Evolutionary conservation across 2,329 filamentous ascomycete genomes (phyloP).

Genomic region (Colletotrichum eleusines): DNA sequence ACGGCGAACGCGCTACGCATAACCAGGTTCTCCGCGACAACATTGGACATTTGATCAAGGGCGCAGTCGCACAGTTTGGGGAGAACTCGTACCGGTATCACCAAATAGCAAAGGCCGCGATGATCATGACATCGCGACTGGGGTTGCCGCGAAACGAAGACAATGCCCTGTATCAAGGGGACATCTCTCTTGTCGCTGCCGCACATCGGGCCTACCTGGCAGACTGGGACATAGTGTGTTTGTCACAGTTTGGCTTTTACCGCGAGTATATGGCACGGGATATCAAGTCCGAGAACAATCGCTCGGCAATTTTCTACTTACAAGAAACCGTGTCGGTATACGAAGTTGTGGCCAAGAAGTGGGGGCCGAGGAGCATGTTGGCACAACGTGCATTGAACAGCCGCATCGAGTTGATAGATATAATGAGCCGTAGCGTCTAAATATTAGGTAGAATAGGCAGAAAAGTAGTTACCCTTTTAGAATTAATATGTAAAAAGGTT

Average conservation of each 20-base stretch:
- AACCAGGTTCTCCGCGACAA: not conserved
- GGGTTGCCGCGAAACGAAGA: too few relatives aligned
- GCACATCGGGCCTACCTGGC: not conserved
- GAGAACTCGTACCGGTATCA: not conserved
- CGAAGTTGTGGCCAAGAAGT: not conserved
- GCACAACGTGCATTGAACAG: not conserved
- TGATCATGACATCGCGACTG: rapidly evolving
- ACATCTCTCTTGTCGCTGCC: not conserved
- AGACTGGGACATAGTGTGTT: not conserved
- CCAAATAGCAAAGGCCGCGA: not conserved
- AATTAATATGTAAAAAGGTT: too few relatives aligned
- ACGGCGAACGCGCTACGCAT: not conserved
- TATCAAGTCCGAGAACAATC: rapidly evolving
- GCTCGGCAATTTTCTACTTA: not conserved
- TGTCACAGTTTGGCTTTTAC: rapidly evolving
- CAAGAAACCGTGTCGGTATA: not conserved
- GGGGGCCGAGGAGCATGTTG: rapidly evolving
- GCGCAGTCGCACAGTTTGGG: not conserved
- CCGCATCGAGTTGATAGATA: not conserved
- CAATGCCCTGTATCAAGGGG: not conserved
- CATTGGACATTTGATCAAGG: rapidly evolving
- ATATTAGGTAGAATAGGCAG: too few relatives aligned
- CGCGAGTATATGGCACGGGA: rapidly evolving
- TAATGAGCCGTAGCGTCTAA: too few relatives aligned
- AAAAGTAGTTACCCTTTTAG: too few relatives aligned